Evolutionary conservation across 495 filamentous ascomycete species (phyloP).

Genomic region (Hypoxylon cercidicola): DNA sequence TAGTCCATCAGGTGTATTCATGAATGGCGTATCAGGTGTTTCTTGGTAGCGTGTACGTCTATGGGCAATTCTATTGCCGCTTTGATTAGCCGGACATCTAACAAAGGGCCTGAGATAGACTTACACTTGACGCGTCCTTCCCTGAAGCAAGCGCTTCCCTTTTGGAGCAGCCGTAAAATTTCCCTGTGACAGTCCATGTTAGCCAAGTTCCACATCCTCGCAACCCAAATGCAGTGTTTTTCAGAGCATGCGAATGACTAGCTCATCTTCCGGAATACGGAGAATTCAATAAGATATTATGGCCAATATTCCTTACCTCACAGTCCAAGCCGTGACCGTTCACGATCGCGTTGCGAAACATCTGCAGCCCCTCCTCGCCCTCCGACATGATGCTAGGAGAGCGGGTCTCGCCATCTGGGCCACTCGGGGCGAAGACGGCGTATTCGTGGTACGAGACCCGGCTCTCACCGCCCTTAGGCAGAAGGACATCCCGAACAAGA

Average conservation of each 20-base stretch:
- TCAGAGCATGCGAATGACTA: background rate
- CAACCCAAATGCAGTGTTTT: background rate
- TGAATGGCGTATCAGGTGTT: slow-evolving; percentile 14
- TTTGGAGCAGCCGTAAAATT: slow-evolving; percentile 41
- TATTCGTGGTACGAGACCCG: slow-evolving; percentile 49
- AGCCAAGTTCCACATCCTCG: background rate
- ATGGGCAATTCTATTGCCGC: slow-evolving; percentile 38
- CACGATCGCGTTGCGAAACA: slow-evolving; percentile 43
- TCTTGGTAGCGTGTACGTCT: slow-evolving; percentile 25
- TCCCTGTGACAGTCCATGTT: slow-evolving; percentile 30
- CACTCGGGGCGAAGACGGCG: slow-evolving; percentile 41
- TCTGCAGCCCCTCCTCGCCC: slow-evolving; percentile 35
- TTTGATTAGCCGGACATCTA: too few relatives aligned
- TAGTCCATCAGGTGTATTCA: slow-evolving; percentile 36
- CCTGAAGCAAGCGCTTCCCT: slow-evolving; percentile 38
- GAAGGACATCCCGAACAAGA: slow-evolving; percentile 31
- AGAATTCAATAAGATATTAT: background rate
- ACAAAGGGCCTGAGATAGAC: slow-evolving; percentile 18
- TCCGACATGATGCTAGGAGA: slow-evolving; percentile 47
- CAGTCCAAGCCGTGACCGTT: slow-evolving; percentile 43
- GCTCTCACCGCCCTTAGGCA: slow-evolving; percentile 33
- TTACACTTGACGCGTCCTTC: slow-evolving; percentile 47
- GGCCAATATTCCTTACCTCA: slow-evolving; percentile 43
- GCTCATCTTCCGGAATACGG: background rate
- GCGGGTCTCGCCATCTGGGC: slow-evolving; percentile 29